Base-by-base conservation (phyloP, 2,329 filamentous ascomycete species). In the Xylaria sp. region DNA sequence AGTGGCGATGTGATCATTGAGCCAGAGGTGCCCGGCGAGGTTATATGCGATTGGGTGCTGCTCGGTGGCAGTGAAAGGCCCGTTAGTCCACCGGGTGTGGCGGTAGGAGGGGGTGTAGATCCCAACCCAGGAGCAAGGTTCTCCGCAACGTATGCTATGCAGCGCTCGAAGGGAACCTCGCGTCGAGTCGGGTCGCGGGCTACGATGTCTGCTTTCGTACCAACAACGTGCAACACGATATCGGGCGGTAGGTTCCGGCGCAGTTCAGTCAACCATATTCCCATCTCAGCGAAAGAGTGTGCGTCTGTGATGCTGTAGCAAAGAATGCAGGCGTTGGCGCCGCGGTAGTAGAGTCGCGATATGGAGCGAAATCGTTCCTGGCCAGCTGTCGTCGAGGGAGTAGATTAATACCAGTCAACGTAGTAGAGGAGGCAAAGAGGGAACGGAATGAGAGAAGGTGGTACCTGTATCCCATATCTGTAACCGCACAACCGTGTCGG, bases 291-390 rank as follows among this genome's bases (percentile, higher is more conserved):
- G 78, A 97, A 97, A 67, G 92, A 96, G 73, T 89, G 83, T 68
- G 91, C 90, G 78, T 94, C 91, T 67, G 94, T 97, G 78, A 97
- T 96, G 82, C 92, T 92, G 83, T 97, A 97, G 85, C 94, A 97
- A 53, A 97, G 87, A 67, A 97, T 93, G 75, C 93, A 96, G 65
- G 94, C 94, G 77, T 97, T 95, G 69, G 95, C 95, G 77, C 94
- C 94, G 76, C 95, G 91, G 81, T 99, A 99, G 84, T 98, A 98
- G 61, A 99, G 88, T 63, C 94, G 91, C 10, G 93, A 96, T 75
- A 99, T 98, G 69, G 92, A 94, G 73, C 95, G 89, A 79, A 98
- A 99, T 63, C 95, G 89, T 82, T 99, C 95, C 77, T 99, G 95
- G 68, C 95, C 95, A 64, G 95, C 89, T 84, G 77, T 27, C 22